These are phyloP conservation scores for Talaromyces thailandensis DNA, from an alignment of 495 filamentous ascomycete genomes.

Conservation along the genomic window DNA sequence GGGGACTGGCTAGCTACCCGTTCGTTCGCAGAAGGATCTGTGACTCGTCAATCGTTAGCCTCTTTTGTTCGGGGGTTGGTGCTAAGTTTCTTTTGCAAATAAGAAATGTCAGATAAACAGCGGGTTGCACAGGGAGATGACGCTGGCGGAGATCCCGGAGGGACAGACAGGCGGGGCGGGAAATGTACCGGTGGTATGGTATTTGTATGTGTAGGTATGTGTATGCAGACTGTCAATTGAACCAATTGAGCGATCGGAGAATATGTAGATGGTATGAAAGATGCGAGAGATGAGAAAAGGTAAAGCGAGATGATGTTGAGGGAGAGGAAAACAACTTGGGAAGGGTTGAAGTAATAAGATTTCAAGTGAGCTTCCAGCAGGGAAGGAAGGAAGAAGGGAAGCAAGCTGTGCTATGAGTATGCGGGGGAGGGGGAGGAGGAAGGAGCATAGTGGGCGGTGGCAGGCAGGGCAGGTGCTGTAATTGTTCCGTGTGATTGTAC, in stretches of 20 bases:
- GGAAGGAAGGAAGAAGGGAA: neutral
- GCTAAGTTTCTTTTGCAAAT: constrained; percentile 3
- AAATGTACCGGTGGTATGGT: neutral
- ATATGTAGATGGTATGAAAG: neutral
- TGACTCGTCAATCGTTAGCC: neutral
- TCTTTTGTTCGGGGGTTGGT: neutral
- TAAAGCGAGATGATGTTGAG: constrained; percentile 12
- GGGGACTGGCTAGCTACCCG: neutral
- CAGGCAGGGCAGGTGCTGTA: neutral
- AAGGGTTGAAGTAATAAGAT: neutral
- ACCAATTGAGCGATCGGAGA: constrained; percentile 3
- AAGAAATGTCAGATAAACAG: constrained; percentile 6
- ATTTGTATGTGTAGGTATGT: too few species aligned
- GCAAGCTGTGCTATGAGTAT: neutral
- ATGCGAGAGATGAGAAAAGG: neutral
- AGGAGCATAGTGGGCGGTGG: constrained; percentile 9
- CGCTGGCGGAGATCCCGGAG: constrained; percentile 7
- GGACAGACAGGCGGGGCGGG: constrained; percentile 9
- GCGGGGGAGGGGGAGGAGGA: constrained; percentile 9
- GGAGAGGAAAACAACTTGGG: constrained; percentile 11
- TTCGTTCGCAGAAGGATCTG: neutral
- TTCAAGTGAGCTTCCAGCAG: neutral
- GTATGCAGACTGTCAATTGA: neutral
- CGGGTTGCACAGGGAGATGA: constrained; percentile 6
- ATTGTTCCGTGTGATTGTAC: neutral